Conservation (phyloP, 2,329 filamentous ascomycete species). For the Penicillium oxalicum region DNA sequence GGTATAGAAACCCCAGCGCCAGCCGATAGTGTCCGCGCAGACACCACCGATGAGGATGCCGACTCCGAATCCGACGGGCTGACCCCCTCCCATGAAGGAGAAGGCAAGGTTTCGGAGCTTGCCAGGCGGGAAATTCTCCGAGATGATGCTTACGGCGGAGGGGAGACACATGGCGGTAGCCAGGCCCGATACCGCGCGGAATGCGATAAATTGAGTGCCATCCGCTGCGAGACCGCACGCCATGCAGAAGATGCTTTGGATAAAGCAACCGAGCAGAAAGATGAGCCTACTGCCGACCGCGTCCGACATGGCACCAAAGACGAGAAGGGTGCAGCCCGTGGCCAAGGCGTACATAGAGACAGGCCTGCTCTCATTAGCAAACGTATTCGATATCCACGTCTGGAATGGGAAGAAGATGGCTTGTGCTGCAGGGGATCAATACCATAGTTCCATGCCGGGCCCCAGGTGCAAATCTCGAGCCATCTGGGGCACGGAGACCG, state of each 20-base stretch:
- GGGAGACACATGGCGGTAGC: constrained; percentile 46
- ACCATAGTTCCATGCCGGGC: too few relatives aligned
- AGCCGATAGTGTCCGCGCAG: constrained; percentile 44
- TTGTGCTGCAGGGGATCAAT: too few relatives aligned
- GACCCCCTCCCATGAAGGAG: constrained; percentile 45
- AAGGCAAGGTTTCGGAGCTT: constrained; percentile 48
- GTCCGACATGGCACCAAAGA: constrained; percentile 1
- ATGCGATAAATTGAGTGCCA: constrained; percentile 42
- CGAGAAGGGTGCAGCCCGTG: background rate
- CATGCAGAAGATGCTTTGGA: background rate
- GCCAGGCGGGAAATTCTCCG: constrained; percentile 43
- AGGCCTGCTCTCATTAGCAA: too few relatives aligned
- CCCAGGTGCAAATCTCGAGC: too few relatives aligned
- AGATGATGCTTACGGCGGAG: constrained; percentile 46
- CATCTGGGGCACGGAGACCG: too few relatives aligned
- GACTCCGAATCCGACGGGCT: constrained; percentile 48
- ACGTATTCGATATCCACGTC: too few relatives aligned
- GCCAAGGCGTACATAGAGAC: background rate
- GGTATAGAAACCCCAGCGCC: constrained; percentile 49
- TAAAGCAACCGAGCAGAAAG: background rate
- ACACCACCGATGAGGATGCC: constrained; percentile 43
- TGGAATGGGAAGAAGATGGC: too few relatives aligned
- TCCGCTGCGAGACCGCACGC: constrained; percentile 37
- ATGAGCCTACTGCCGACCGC: background rate
- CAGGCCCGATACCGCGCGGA: constrained; percentile 44